These are phyloP conservation scores for Alternaria infectoria DNA, from an alignment of 2,329 filamentous ascomycete genomes.

Conservation along the genomic window DNA sequence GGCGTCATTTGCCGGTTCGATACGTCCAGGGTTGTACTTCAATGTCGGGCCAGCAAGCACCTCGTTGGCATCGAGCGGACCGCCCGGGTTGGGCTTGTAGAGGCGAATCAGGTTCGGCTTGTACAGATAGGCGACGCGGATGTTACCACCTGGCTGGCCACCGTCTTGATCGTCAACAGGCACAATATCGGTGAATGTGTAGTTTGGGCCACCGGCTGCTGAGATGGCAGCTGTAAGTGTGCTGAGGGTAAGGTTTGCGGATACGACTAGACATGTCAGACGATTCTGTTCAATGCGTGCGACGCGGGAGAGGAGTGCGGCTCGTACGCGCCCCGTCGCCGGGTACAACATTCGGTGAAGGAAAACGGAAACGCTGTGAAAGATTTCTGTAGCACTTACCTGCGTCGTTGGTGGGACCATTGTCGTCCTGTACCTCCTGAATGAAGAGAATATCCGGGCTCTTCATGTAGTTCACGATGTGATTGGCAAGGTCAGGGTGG, in stretches of 20 bases:
- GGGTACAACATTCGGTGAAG: neutral
- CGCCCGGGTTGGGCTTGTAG: constrained; percentile 64
- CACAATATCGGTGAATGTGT: constrained; percentile 65
- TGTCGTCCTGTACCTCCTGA: constrained; percentile 74
- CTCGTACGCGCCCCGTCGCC: neutral
- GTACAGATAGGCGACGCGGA: constrained; percentile 74
- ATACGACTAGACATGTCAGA: constrained; percentile 45
- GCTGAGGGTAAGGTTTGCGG: constrained; percentile 65
- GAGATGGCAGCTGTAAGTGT: constrained; percentile 63
- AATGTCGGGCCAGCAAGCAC: constrained; percentile 66
- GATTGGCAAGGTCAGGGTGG: constrained; percentile 64
- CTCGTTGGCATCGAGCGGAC: constrained; percentile 60
- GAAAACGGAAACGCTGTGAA: neutral
- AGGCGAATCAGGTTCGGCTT: constrained; percentile 65
- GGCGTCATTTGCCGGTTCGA: constrained; percentile 66
- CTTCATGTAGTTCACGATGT: constrained; percentile 69
- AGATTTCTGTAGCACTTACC: constrained; percentile 38
- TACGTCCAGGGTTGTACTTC: constrained; percentile 71
- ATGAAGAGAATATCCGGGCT: constrained; percentile 71
- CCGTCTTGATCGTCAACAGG: constrained; percentile 68
- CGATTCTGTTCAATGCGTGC: neutral
- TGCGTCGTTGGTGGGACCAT: constrained; percentile 66
- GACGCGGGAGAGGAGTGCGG: neutral
- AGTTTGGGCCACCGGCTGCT: constrained; percentile 57
- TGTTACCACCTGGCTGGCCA: constrained; percentile 73